Base-by-base conservation (phyloP, 495 filamentous ascomycete genomes). In the Tuber melanosporum region DNA sequence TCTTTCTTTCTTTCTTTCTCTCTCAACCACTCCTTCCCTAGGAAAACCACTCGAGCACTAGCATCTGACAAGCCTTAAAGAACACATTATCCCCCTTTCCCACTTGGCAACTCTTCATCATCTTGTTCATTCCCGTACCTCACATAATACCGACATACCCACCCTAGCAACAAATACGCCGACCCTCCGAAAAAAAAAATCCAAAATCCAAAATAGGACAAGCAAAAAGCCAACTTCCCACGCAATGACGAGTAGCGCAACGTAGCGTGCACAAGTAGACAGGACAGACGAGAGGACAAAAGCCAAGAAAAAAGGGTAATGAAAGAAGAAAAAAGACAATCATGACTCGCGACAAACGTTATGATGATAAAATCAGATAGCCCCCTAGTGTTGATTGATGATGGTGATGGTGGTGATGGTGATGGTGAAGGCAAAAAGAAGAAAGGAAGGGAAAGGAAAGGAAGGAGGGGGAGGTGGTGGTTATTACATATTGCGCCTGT, bases 311-410 rank as follows among this genome's bases (percentile, higher is more conserved):
- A 8, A 26, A 41, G 10, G 22, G 49, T 4, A n/a, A 57, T 32
- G 10, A 20, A 32, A 66, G 14, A 15, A 66, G 22, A 14, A 26
- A 32, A 14, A 26, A 26, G 26, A 66, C 57, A 32, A 66, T 32
- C n/a, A 66, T 66, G 26, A 66, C 57, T 66, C 57, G 57, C 57
- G 57, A 32, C 14, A 32, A 66, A 66, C 57, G 57, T 66, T 66
- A 66, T 66, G 57, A 57, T n/a, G 49, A 32, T 66, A 66, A 66
- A 66, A 66, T 12, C 57, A 66, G 57, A 66, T 66, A 66, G 57
- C 57, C 57, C 32, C 26, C 57, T n/a, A 32, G 57, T 32, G 57
- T 12, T 66, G 57, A 66, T 41, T 41, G 39, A 5, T 41, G 39
- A 2, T 41, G 39, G 2, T 41, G 8, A 10, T 26, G 52, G 26